These are phyloP conservation scores for Blumeria hordei DNA, from an alignment of 2,329 filamentous ascomycete genomes.

Conservation along the genomic window DNA sequence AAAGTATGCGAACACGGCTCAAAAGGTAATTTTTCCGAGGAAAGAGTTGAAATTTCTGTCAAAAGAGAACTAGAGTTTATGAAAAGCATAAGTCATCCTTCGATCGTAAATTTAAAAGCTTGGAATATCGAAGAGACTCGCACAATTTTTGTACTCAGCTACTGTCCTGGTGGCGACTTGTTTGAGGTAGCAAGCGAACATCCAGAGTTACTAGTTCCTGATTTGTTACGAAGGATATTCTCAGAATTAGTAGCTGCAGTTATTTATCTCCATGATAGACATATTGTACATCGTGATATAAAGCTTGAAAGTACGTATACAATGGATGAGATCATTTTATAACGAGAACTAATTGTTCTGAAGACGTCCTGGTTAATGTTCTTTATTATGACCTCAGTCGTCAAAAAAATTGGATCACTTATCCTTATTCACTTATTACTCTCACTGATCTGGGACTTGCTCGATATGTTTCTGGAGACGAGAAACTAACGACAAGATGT, in stretches of 20 bases:
- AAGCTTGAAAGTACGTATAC: conserved; percentile 71
- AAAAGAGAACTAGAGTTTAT: conserved; percentile 92
- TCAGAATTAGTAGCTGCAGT: conserved; percentile 71
- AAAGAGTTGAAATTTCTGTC: conserved; percentile 76
- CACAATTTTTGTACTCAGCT: conserved; percentile 67
- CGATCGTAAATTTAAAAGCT: conserved; percentile 71
- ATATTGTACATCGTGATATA: conserved; percentile 89
- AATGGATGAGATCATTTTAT: background rate
- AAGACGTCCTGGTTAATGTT: conserved; percentile 81
- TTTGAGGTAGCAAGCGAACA: conserved; percentile 73
- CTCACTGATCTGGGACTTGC: conserved; percentile 83
- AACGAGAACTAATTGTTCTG: background rate
- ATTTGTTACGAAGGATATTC: conserved; percentile 63
- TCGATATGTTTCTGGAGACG: conserved; percentile 59
- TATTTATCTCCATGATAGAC: conserved; percentile 58
- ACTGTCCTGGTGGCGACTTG: conserved; percentile 81
- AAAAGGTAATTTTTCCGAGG: conserved; percentile 76
- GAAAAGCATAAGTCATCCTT: conserved; percentile 68
- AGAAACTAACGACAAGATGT: conserved; percentile 78
- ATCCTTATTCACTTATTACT: conserved; percentile 65
- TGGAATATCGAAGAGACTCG: conserved; percentile 68
- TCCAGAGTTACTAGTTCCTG: conserved; percentile 38
- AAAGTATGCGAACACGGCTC: conserved; percentile 93
- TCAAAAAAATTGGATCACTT: conserved; percentile 41
- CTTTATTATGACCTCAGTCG: conserved; percentile 36